Base-by-base conservation (phyloP, 768 basidiomycete species). In the Tulasnella sp. region DNA sequence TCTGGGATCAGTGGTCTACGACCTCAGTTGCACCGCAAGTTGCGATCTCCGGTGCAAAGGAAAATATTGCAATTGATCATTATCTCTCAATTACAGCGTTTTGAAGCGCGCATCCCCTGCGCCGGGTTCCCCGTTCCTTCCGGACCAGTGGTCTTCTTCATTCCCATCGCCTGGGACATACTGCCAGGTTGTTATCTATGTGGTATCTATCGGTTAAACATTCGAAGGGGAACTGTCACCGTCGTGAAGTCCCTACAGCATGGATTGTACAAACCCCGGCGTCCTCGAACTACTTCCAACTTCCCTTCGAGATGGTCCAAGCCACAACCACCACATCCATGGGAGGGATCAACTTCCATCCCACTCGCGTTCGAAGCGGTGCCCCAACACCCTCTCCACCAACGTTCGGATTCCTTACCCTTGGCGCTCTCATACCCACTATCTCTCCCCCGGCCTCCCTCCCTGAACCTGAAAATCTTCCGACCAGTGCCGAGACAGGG, bases 371-470 rank as follows among this genome's bases (percentile, higher is more conserved):
- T 27, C 27, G 34, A 36, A 68, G 62, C 62, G 62, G 62, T 18
- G n/a, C 62, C 62, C 62, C 62, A 34, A 36, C 62, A n/a, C 27
- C 34, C 31, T 34, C 27, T 18, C 4, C 34, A 24, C 62, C 34
- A 36, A 10, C 62, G 27, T 16, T 14, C 62, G 62, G 62, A 68
- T 68, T 68, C 62, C 62, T 68, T 68, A 68, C 21, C 62, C 62
- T 68, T 68, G 62, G 62, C 62, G 62, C 62, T 68, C 31, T 68
- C 62, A 68, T 68, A 68, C 62, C 62, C 62, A 24, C 62, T n/a
- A 52, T 27, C 31, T n/a, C 56, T 24, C 19, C 9, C 19, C 56
- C n/a, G n/a, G 39, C 56, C 0, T 16, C 56, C 56, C 31, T 58
- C 12, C n/a, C 62, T 19, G 62, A 68, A 68, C 62, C 62, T 68